Evolutionary conservation across 176 grass and related monocot genomes (phyloP).

Genomic region (Pontederia paniculata): DNA sequence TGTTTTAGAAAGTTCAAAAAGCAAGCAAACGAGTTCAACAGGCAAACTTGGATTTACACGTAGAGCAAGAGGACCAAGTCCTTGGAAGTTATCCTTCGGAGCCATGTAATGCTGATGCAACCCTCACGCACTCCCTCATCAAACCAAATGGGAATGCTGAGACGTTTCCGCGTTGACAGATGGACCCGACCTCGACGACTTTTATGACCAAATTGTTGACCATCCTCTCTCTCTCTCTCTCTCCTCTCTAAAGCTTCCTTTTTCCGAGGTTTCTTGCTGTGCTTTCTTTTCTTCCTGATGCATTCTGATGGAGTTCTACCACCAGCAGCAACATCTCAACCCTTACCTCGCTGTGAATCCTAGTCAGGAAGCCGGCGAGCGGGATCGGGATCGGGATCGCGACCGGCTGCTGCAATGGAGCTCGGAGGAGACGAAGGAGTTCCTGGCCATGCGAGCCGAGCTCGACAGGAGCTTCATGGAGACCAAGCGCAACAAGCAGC

Average conservation of each 20-base stretch:
- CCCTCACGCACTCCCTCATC: too few relatives aligned
- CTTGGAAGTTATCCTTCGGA: too few relatives aligned
- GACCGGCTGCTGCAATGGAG: slow-evolving; percentile 91
- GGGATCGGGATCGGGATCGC: background rate
- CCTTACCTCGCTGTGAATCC: slow-evolving; percentile 44
- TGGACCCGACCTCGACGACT: slow-evolving; percentile 16
- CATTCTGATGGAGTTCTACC: slow-evolving; percentile 62
- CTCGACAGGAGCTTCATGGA: slow-evolving; percentile 70
- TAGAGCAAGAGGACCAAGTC: too few relatives aligned
- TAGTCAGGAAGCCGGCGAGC: background rate
- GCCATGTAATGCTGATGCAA: too few relatives aligned
- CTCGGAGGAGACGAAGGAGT: slow-evolving; percentile 57
- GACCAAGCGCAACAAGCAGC: slow-evolving; percentile 95
- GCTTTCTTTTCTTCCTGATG: background rate
- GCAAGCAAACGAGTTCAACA: too few relatives aligned
- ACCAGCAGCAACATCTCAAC: slow-evolving; percentile 46
- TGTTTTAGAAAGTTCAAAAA: too few relatives aligned
- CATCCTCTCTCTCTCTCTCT: slow-evolving; percentile 1
- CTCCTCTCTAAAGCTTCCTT: background rate
- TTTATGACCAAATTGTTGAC: background rate
- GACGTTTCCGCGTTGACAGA: slow-evolving; percentile 84
- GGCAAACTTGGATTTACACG: too few relatives aligned
- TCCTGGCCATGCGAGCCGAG: slow-evolving; percentile 66
- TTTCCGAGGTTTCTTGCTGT: background rate
- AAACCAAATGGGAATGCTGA: slow-evolving; percentile 51